Base-by-base conservation (phyloP, 257 asterid species). In the Scutellaria galericulata region DNA sequence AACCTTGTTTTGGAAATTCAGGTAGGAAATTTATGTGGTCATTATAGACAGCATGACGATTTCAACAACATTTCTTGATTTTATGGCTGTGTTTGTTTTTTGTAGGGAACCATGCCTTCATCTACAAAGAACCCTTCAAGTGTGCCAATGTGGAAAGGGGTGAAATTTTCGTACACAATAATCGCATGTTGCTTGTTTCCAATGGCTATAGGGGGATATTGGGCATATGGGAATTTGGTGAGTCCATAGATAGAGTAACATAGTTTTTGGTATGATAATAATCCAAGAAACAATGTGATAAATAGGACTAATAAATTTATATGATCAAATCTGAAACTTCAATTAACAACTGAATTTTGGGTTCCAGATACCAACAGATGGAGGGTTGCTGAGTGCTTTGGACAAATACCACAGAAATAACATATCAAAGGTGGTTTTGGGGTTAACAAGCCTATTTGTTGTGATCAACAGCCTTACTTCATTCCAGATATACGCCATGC, bases 401-500 rank as follows among this genome's bases (percentile, higher is more conserved):
- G 81, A 87, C 74, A 47, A 66, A 24, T 92, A 92, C 84, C 96
- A 88, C 76, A 77, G 85, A 18, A 78, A 86, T 7, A 88, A 85
- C 77, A 87, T 83, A 4, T 80, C 93, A 41, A 86, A 57, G 73
- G 78, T 37, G 60, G 66, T 87, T 52, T 48, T 88, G 54, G 95
- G 87, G 27, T 41, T 85, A 44, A 79, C 93, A 45, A 87, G 95
- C 72, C 82, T 92, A 60, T 77, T 90, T 9, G 82, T 92, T 11
- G 95, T 86, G 77, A 81, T 86, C 80, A 87, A 90, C 81, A 58
- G 96, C 80, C 86, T 92, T 15, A 87, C 97, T 12, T 87, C 98
- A 4, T 93, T 93, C 86, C 98, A 90, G 81, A 87, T 90, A 67
- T 93, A 93, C 47, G 96, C 98, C 31, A 93, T 93, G 97, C 97